Evolutionary conservation across 371 early-diverging fungal genomes (phyloP).

Genomic region (Sporodiniella umbellata): DNA sequence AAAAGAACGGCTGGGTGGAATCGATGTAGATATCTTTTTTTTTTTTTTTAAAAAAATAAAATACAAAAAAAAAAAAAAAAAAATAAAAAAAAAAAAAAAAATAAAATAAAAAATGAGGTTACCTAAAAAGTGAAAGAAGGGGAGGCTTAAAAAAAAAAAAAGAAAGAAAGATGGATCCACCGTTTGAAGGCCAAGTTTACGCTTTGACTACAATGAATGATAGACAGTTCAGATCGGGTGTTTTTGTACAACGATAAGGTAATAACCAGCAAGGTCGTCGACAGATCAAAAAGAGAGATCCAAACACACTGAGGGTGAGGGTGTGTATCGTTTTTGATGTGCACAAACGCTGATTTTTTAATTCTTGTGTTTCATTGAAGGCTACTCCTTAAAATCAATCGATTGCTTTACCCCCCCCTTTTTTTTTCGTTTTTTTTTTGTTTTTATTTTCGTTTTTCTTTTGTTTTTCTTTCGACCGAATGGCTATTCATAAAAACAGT

Average conservation of each 20-base stretch:
- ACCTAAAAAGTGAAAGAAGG: background rate
- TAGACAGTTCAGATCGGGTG: too few species aligned
- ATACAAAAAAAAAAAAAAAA: background rate
- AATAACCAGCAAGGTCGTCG: too few species aligned
- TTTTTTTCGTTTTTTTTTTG: background rate
- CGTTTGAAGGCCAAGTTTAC: background rate
- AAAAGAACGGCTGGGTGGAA: background rate
- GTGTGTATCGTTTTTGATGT: too few species aligned
- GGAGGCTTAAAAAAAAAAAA: background rate
- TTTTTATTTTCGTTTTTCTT: constrained; percentile 4
- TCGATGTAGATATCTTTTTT: background rate
- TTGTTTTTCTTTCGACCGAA: background rate
- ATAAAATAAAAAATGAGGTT: background rate
- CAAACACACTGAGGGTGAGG: too few species aligned
- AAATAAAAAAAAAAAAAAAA: background rate
- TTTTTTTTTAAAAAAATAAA: background rate
- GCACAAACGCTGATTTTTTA: too few species aligned
- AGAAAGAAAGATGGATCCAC: too few species aligned
- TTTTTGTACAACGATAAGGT: too few species aligned
- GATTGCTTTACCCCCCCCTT: too few species aligned
- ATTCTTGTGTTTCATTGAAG: too few species aligned
- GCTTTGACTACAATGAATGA: background rate
- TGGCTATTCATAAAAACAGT: constrained; percentile 11
- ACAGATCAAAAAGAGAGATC: too few species aligned
- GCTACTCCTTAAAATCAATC: background rate